Base-by-base conservation (phyloP, 176 grass and related monocot genomes). In the Eleusine indica region DNA sequence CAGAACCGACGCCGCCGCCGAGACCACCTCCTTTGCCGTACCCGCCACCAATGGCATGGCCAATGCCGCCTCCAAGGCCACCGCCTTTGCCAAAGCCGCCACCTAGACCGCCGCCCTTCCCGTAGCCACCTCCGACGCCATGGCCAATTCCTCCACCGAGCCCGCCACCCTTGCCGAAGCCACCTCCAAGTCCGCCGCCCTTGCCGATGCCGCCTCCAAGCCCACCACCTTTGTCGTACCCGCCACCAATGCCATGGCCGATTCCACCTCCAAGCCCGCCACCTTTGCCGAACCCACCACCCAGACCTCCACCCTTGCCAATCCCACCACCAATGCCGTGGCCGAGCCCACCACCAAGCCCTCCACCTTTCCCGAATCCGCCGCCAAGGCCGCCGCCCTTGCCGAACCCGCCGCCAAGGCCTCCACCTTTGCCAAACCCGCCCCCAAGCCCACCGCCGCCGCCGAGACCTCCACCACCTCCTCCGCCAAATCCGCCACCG, bases 261-360 rank as follows among this genome's bases (percentile, higher is more conserved):
- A 83, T 44, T 0, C 82, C 74, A 1, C 70, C 70, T 2, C 86
- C 90, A 9, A 88, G 28, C 0, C 86, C 86, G 0, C 65, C 67
- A 22, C 85, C 90, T 0, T 83, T 80, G 0, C 87, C 91, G 5
- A 56, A 19, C 1, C 58, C 58, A 25, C 70, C 70, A 2, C 82
- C 71, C 2, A 86, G 35, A 0, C 84, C 83, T 1, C 47, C 74
- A 11, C 84, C 87, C 7, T 57, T 47, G 0, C 87, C 87, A 52
- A 44, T 32, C 1, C 82, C 82, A 0, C 40, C 64, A 40, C 87
- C 79, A 28, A 70, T 2, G 19, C 83, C 90, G 21, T 79, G 82
- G 3, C 86, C 44, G 44, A 47, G 44, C 8, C 84, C 83, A 0
- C 46, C 74, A 6, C 86, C 44, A 8, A 47, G 44, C 8, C 84